phyloP scores from a whole-genome alignment of 768 basidiomycete genomes.

The Lentinula detonsa region DNA sequence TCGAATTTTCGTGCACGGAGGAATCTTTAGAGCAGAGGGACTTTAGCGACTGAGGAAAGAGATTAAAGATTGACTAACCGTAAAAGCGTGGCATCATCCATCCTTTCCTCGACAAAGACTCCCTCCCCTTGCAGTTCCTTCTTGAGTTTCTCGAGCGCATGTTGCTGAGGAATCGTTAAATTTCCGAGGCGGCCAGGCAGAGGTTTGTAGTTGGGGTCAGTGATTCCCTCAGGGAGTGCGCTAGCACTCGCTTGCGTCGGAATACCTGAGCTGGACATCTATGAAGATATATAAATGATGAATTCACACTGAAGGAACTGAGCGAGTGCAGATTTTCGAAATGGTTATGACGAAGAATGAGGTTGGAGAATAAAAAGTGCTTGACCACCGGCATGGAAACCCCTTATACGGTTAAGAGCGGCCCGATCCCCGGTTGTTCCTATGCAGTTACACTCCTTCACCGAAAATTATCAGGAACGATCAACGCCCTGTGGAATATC shows the following conservation, averaged over 20 bases:
- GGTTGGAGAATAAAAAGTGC: neutral
- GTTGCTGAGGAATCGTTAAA: conserved; percentile 53
- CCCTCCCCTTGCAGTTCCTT: conserved; percentile 56
- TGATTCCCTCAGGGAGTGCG: conserved; percentile 50
- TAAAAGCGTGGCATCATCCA: conserved; percentile 67
- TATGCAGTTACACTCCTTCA: neutral
- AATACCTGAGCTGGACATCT: conserved; percentile 1
- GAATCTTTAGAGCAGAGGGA: conserved; percentile 47
- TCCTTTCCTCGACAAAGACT: conserved; percentile 53
- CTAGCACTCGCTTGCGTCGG: conserved; percentile 41
- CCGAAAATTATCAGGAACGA: neutral
- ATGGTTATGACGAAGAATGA: neutral
- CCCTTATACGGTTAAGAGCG: neutral
- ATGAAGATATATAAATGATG: neutral
- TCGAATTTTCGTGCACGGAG: conserved; percentile 93
- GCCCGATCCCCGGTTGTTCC: neutral
- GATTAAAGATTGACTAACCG: conserved; percentile 33
- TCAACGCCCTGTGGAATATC: no score
- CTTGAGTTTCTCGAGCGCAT: conserved; percentile 65
- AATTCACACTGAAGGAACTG: neutral
- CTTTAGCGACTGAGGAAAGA: neutral
- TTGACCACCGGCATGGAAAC: neutral
- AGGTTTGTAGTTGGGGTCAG: conserved; percentile 61
- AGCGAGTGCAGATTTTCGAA: neutral
- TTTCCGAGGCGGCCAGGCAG: conserved; percentile 77